phyloP scores from a whole-genome alignment of 441 rosid genomes.

The Adansonia madagascariensis region DNA sequence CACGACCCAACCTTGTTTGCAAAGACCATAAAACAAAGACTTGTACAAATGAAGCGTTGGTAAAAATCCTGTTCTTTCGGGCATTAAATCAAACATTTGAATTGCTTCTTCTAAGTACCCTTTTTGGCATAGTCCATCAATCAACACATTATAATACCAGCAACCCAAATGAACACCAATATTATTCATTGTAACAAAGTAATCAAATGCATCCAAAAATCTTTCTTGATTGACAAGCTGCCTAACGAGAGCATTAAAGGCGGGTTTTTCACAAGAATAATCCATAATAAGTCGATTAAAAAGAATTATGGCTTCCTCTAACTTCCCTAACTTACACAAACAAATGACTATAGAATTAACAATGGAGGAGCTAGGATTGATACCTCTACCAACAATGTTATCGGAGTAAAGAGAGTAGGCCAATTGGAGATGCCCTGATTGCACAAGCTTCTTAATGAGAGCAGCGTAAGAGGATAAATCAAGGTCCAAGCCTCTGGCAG shows the following conservation, averaged over 20 bases:
- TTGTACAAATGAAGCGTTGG: conserved; percentile 53
- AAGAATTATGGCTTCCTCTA: conserved; percentile 50
- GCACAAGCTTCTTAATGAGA: conserved; percentile 51
- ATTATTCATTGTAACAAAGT: conserved; percentile 36
- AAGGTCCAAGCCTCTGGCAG: conserved; percentile 46
- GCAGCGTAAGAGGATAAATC: conserved; percentile 36
- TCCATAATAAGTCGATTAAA: conserved; percentile 49
- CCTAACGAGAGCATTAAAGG: conserved; percentile 47
- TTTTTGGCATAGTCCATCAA: conserved; percentile 50
- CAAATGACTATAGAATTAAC: conserved; percentile 56
- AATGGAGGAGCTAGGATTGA: conserved; percentile 45
- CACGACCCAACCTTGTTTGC: conserved; percentile 46
- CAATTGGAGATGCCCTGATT: conserved; percentile 41
- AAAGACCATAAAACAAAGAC: conserved; percentile 64
- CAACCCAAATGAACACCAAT: conserved; percentile 41
- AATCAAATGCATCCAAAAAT: conserved; percentile 55
- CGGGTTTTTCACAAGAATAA: conserved; percentile 37
- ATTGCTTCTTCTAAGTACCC: conserved; percentile 58
- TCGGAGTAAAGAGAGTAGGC: conserved; percentile 46
- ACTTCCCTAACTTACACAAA: conserved; percentile 50
- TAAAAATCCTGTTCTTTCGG: conserved; percentile 41
- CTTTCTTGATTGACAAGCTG: conserved; percentile 44
- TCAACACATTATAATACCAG: conserved; percentile 50
- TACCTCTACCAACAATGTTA: conserved; percentile 44
- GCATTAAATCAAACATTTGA: conserved; percentile 48